Percentiles rank a stretch among this genome's conserved stretches.
phyloP scores from a whole-genome alignment of 2,329 filamentous ascomycete species.

The Cordyceps pruinosa region DNA sequence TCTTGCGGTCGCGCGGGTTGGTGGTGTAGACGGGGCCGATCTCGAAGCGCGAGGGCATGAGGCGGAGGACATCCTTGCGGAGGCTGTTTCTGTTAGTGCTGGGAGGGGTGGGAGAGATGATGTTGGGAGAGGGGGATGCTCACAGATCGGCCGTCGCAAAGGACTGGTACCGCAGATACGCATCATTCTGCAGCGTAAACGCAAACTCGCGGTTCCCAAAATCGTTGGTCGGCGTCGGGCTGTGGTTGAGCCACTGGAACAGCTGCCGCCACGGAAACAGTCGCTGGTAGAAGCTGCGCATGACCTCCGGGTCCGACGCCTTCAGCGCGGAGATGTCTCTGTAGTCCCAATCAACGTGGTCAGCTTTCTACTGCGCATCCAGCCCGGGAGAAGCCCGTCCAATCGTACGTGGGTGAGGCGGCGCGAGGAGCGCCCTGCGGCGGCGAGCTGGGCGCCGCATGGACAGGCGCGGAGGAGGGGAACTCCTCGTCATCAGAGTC shows the following conservation, averaged over 20 bases:
- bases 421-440: constrained; percentile 32
- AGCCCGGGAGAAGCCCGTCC: neutral
- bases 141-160: constrained; percentile 49
- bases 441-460: constrained; percentile 36
- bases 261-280: constrained; percentile 91
- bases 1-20: constrained; percentile 90
- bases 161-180: constrained; percentile 85
- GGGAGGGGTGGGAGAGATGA: neutral
- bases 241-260: constrained; percentile 98
- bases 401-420: constrained; percentile 37
- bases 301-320: constrained; percentile 71
- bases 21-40: constrained; percentile 95
- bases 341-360: constrained; percentile 10
- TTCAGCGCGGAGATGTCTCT: constrained; percentile 33
- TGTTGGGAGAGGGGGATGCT: constrained; percentile 6
- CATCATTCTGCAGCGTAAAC: constrained; percentile 87
- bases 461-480: constrained; percentile 40
- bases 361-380: neutral
- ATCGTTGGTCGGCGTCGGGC: constrained; percentile 74
- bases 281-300: constrained; percentile 91
- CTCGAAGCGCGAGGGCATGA: constrained; percentile 91
- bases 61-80: constrained; percentile 81
- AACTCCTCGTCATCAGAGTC: constrained; percentile 59
- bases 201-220: constrained; percentile 94
- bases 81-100: constrained; percentile 43